phyloP scores from a whole-genome alignment of 2,329 filamentous ascomycete species.

The Remersonia thermophila region DNA sequence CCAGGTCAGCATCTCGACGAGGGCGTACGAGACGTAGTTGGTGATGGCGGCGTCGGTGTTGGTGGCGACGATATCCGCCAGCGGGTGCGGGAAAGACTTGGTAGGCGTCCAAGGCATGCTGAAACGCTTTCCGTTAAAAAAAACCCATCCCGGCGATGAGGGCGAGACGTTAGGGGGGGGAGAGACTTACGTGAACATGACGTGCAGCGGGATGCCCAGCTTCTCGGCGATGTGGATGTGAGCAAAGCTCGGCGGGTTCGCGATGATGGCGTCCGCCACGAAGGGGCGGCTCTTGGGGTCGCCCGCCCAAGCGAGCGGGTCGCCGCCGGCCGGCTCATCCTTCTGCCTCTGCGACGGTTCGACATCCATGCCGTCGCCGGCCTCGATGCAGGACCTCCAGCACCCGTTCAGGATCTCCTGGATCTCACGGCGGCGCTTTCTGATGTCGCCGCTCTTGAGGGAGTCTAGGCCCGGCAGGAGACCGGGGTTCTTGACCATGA shows the following conservation, averaged over 20 bases:
- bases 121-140: too few species aligned
- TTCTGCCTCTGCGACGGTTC: conserved; percentile 33
- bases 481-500: conserved; percentile 83
- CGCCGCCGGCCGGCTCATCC: conserved; percentile 41
- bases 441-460: conserved; percentile 64
- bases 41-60: conserved; percentile 66
- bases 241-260: conserved; percentile 66
- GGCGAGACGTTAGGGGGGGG: too few species aligned
- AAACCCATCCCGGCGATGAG: too few species aligned
- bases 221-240: conserved; percentile 67
- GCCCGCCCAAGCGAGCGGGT: conserved; percentile 30
- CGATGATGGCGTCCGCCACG: conserved; percentile 71
- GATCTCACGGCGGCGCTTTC: conserved; percentile 60
- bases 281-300: conserved; percentile 47
- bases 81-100: conserved; percentile 70
- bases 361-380: conserved; percentile 51
- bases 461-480: conserved; percentile 74
- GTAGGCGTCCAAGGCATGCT: conserved; percentile 91
- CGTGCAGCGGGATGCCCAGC: conserved; percentile 60
- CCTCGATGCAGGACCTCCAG: conserved; percentile 76
- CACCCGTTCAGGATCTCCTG: conserved; percentile 71
- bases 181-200: conserved; percentile 72
- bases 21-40: conserved; percentile 71
- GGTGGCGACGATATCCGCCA: conserved; percentile 67
- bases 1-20: conserved; percentile 89